Conservation (phyloP, 768 basidiomycete genomes). For the Boletus subcaerulescens region DNA sequence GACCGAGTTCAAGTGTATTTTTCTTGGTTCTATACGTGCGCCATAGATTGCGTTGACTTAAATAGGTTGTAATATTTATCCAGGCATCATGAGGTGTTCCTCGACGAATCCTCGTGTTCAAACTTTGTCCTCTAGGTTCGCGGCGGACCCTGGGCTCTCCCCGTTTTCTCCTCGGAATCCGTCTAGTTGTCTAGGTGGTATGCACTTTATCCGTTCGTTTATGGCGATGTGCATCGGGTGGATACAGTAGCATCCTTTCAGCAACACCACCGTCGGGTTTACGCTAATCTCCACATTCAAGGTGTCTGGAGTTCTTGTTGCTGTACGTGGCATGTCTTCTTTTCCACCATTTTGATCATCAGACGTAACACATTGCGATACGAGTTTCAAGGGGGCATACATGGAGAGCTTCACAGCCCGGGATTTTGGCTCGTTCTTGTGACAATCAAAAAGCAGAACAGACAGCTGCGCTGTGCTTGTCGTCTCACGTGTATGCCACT, state of each 20-base stretch:
- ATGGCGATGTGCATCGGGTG: neutral
- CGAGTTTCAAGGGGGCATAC: neutral
- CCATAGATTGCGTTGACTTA: neutral
- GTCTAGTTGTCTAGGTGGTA: neutral
- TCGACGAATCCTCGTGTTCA: too few relatives aligned
- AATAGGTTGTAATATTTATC: neutral
- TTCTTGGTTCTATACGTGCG: neutral
- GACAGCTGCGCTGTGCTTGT: neutral
- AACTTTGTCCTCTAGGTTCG: neutral
- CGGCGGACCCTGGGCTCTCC: neutral
- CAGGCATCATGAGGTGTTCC: too few relatives aligned
- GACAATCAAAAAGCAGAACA: neutral
- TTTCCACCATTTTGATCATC: neutral
- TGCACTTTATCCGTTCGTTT: neutral
- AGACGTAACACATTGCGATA: neutral
- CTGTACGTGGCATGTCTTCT: neutral
- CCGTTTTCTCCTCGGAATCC: slow-evolving; percentile 4
- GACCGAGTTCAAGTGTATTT: neutral
- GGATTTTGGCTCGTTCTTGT: neutral
- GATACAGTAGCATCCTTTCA: neutral
- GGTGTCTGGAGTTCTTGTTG: neutral
- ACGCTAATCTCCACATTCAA: neutral
- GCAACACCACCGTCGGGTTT: neutral
- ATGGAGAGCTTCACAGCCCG: neutral
- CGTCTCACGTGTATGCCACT: neutral